Evolutionary conservation across 2,329 filamentous ascomycete species (phyloP).

Genomic region (Dactylellina drechsleri): DNA sequence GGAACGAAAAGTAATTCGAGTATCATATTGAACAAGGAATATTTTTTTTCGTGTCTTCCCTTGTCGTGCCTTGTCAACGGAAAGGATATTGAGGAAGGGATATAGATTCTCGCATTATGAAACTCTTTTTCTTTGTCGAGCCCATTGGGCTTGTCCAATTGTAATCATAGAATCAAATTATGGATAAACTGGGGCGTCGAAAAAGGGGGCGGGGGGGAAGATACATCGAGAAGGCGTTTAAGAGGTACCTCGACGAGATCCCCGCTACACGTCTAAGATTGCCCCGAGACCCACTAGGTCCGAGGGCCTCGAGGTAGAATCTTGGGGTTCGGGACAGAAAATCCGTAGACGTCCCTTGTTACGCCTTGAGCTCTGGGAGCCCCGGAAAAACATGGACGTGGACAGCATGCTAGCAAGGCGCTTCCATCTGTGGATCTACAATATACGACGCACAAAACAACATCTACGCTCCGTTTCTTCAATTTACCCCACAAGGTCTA

Average conservation of each 20-base stretch:
- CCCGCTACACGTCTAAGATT: not conserved
- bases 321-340: slow-evolving; percentile 5
- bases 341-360: not conserved
- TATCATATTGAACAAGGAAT: slow-evolving; percentile 24
- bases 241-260: slow-evolving; percentile 31
- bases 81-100: slow-evolving; percentile 8
- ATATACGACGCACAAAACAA: not conserved
- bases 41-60: not conserved
- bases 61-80: not conserved
- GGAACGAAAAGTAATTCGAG: slow-evolving; percentile 7
- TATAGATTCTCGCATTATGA: slow-evolving; percentile 51
- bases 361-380: not conserved
- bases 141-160: too few relatives aligned
- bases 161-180: slow-evolving; percentile 33
- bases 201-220: slow-evolving; percentile 22
- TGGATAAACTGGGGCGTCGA: slow-evolving; percentile 24
- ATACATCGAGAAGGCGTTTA: slow-evolving; percentile 21
- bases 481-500: slow-evolving; percentile 10
- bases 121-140: slow-evolving; percentile 24
- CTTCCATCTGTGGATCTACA: slow-evolving; percentile 30
- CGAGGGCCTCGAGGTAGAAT: slow-evolving; percentile 17
- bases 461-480: slow-evolving; percentile 11
- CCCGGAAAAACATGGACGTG: too few relatives aligned
- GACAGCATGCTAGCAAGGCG: not conserved
- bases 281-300: not conserved